Percentiles rank a stretch among this genome's conserved stretches.
Evolutionary conservation across 169 alveolate genomes (phyloP).

Genomic region (Plasmodium reichenowi): DNA sequence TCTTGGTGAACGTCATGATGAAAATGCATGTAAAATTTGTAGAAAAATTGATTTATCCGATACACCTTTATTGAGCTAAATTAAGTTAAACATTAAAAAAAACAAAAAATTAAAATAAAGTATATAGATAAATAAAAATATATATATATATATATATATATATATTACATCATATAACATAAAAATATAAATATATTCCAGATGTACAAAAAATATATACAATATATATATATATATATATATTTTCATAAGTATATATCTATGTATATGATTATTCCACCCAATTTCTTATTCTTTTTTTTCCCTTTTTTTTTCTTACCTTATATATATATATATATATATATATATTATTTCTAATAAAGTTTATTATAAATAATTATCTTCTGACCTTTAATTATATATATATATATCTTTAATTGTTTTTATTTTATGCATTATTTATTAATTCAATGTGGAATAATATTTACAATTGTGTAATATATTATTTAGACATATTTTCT

Average conservation of each 20-base stretch:
- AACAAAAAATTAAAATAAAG: neutral
- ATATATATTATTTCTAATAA: constrained; percentile 7
- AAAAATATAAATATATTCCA: neutral
- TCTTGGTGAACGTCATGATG: constrained; percentile 85
- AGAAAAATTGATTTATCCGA: constrained; percentile 83
- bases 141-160: neutral
- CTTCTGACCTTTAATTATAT: constrained; percentile 18
- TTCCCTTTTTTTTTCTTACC: constrained; percentile 28
- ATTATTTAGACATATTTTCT: constrained; percentile 38
- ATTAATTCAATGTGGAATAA: constrained; percentile 73
- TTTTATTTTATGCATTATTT: constrained; percentile 36
- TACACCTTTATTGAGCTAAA: constrained; percentile 82
- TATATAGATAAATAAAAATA: neutral
- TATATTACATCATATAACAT: constrained; percentile 3
- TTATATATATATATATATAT: no score
- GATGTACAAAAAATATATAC: no score
- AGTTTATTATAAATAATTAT: constrained; percentile 23
- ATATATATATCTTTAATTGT: constrained; percentile 66
- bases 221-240: constrained; percentile 9
- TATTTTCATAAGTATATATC: neutral
- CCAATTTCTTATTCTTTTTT: constrained; percentile 33
- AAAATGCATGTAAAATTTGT: constrained; percentile 82
- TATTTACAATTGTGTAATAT: constrained; percentile 52
- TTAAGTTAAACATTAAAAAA: neutral
- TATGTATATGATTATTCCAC: constrained; percentile 2